Evolutionary conservation across 2,329 filamentous ascomycete species (phyloP).

Genomic region (Pestalotiopsis sp.): DNA sequence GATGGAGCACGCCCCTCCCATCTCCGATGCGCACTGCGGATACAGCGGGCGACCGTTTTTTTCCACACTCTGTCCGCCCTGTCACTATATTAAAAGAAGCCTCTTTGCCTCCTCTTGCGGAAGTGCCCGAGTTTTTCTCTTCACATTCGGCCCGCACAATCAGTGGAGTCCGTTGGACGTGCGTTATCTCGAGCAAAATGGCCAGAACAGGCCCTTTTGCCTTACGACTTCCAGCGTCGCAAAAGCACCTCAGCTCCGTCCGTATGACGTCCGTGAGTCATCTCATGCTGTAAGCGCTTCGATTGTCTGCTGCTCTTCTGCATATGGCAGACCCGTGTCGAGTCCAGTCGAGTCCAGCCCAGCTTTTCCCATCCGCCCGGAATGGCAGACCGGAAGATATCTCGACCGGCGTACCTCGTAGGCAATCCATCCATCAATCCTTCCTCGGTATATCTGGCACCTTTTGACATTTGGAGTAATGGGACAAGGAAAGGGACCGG

Average conservation of each 20-base stretch:
- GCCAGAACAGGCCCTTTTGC: not conserved
- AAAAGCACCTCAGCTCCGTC: not conserved
- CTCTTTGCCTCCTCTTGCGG: not conserved
- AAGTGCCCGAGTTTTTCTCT: not conserved
- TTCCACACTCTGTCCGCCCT: not conserved
- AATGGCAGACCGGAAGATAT: not conserved
- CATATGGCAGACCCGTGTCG: not conserved
- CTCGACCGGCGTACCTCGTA: not conserved
- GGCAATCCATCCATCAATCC: not conserved
- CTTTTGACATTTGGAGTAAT: not conserved
- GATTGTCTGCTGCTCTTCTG: not conserved
- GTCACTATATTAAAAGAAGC: not conserved
- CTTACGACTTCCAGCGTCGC: not conserved
- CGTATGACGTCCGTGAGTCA: not conserved
- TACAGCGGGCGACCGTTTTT: not conserved
- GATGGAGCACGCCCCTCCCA: not conserved
- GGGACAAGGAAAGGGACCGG: not conserved
- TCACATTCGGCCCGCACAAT: not conserved
- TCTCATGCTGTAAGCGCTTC: not conserved
- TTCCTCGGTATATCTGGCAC: not conserved
- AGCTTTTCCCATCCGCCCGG: not conserved
- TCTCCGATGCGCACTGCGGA: not conserved
- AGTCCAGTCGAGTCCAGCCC: not conserved
- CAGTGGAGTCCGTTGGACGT: not conserved
- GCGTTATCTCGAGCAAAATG: not conserved